Evolutionary conservation across 2,329 filamentous ascomycete species (phyloP), one percentile per base, ranked within the genome.

Genomic region (Parascedosporium putredinis): DNA sequence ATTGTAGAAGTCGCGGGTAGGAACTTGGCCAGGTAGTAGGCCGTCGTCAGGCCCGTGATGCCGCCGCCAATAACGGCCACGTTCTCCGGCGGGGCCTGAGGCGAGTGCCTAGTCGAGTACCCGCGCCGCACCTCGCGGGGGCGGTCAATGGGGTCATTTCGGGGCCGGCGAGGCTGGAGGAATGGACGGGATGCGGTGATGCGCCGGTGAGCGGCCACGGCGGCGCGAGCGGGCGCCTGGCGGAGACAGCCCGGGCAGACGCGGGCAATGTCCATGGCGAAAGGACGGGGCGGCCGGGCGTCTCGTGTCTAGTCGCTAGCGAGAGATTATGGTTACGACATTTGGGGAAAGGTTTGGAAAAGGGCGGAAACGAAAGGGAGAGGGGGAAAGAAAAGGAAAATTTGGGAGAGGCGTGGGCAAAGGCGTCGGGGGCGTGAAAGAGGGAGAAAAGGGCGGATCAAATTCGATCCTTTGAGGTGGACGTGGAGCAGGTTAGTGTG

Each of bases 11-110:
- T 72, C 44, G 64, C 52, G 3, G 83, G 79, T n/a, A 86, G 75
- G 58, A 82, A 72, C 56, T 79, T 78, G 10, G 81, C 73, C 42
- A 95, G 72, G 64, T 87, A 89, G 69, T 87, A 88, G 25, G 88
- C 88, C 34, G 82, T 76, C 31, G 84, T 78, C 45, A 95, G 76
- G 47, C 89, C 89, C 1, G 88, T 93, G 61, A 95, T 82, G 36
- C 89, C 89, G 53, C 83, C 88, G 48, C 89, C 89, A 25, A 94
- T 65, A 47, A 94, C 73, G 22, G 85, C 87, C 50, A 88, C 69
- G 18, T 65, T 56, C 50, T 64, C 58, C 8, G 59, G 60, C 8
- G 38, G 38, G 10, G 16, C 16, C 9, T 18, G 8, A 9, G 23
- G 23, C 7, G 47, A 7, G n/a, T 34, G 20, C n/a, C 16, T 16